Evolutionary conservation across 2,329 filamentous ascomycete species (phyloP), one percentile per base, ranked within the genome.

Genomic region (Colletotrichum paranaense): DNA sequence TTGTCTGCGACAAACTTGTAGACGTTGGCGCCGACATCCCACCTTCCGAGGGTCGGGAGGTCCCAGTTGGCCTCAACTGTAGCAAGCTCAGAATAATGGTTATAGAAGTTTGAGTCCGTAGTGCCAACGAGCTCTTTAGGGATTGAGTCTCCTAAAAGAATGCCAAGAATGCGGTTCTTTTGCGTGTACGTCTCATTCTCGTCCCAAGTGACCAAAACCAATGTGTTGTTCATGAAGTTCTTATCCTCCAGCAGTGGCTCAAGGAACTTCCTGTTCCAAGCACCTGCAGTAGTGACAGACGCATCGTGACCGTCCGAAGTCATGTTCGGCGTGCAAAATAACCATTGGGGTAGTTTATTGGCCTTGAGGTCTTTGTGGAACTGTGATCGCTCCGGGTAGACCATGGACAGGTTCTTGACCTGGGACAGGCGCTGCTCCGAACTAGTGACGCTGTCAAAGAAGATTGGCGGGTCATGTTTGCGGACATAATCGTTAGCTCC

Each of bases 171-270:
- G 53, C 87, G 87, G 87, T 97, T 97, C 77, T 89, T 88, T 30
- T 86, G 83, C 6, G 86, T 81, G 82, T 95, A 95, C 11, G 88
- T 91, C 77, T 92, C 89, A 80, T 92, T 93, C 84, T 97, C 94
- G 76, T 97, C 94, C 78, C 95, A 97, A 11, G 91, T 95, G 73
- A 97, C 82, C 5, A 96, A 85, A 11, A 97, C 88, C 1, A 97
- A 88, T 0, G 93, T 95, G 78, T 93, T 90, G 62, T 93, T 85
- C 90, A 92, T 93, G 82, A 97, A 96, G 76, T 92, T 88, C 62
- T 85, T 82, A 83, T 96, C 88, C 46, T 87, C 80, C 7, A 97
- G 86, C 9, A 97, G 90, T 0, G 93, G 93, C 70, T 90, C 87
- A 1, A 97, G 82, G 84, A 95, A 95, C 60, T 79, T 84, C 49